Evolutionary conservation across 257 asterid species (phyloP), one percentile per base, ranked within the genome.

Genomic region (Solanum lycopersicoides): DNA sequence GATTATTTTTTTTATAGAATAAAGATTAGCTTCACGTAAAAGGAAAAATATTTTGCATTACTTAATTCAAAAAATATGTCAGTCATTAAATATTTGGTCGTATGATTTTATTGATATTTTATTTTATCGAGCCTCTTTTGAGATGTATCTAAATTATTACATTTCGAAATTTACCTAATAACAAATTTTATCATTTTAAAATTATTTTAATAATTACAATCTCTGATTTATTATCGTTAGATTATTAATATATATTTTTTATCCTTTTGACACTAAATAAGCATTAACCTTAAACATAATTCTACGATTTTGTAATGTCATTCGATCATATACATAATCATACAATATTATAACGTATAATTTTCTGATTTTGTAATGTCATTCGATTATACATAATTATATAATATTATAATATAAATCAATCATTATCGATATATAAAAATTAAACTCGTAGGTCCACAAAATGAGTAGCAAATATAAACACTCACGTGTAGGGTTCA

Each of bases 401-500:
- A 53, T 1, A 53, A 53, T 53, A 21, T 53, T 53, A 53, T 6
- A 53, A 16, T 23, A 0, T 50, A 50, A 16, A 2, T 16, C 3
- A 10, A 72, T 34, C 0, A 71, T 71, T 34, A 32, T 34, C 2
- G 1, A 21, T 21, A 3, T 20, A 10, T 7, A 14, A 25, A 77
- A 77, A 15, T 77, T 6, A 5, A 79, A 77, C 8, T 53, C 23
- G 23, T 56, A 56, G 85, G 69, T 50, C 85, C 85, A 80, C 44
- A 18, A 50, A 47, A 65, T 59, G 77, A 83, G 59, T 84, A 84
- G 37, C 66, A 86, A 71, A 86, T 82, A 72, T 86, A 88, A 82
- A 91, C 91, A 90, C 91, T 93, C 98, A 95, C 98, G 95, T 94
- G 97, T 90, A 91, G 95, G 94, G 95, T 92, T 92, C 91, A 93